Percentiles rank a stretch among this genome's conserved stretches.
Evolutionary conservation across 129 eudicot species (phyloP).

Genomic region (Logfia minima): DNA sequence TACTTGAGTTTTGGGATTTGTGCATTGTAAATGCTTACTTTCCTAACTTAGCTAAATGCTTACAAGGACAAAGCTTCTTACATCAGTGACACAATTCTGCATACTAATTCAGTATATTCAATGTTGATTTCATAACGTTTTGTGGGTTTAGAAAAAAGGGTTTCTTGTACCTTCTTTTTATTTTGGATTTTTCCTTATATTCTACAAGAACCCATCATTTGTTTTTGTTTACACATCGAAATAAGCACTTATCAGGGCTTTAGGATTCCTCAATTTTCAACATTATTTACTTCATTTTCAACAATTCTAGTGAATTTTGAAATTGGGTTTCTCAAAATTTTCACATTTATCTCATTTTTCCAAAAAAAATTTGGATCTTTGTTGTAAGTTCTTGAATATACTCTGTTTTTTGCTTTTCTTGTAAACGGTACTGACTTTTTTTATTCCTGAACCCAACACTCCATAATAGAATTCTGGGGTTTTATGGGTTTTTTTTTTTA

Average conservation of each 20-base stretch:
- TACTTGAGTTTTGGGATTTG: constrained; percentile 36
- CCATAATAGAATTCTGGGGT: neutral
- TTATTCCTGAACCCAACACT: neutral
- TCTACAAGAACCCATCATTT: constrained; percentile 9
- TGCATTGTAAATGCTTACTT: constrained; percentile 24
- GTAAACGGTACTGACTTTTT: neutral
- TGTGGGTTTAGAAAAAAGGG: constrained; percentile 19
- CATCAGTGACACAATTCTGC: constrained; percentile 9
- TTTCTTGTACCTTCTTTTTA: neutral
- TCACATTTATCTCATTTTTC: neutral
- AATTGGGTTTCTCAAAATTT: neutral
- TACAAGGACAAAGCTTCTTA: neutral
- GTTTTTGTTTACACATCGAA: neutral
- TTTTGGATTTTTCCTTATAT: constrained; percentile 22
- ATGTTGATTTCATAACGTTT: constrained; percentile 31
- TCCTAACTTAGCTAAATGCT: constrained; percentile 20
- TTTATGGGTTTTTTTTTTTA: neutral
- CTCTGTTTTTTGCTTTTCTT: constrained; percentile 3
- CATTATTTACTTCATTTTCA: neutral
- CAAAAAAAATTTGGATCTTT: neutral
- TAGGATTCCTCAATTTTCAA: constrained; percentile 25
- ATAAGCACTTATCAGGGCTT: constrained; percentile 26
- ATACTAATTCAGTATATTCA: constrained; percentile 27
- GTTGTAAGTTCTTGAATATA: neutral
- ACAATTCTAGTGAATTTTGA: neutral